phyloP scores from a whole-genome alignment of 2,329 filamentous ascomycete species.

The Fusarium concolor region DNA sequence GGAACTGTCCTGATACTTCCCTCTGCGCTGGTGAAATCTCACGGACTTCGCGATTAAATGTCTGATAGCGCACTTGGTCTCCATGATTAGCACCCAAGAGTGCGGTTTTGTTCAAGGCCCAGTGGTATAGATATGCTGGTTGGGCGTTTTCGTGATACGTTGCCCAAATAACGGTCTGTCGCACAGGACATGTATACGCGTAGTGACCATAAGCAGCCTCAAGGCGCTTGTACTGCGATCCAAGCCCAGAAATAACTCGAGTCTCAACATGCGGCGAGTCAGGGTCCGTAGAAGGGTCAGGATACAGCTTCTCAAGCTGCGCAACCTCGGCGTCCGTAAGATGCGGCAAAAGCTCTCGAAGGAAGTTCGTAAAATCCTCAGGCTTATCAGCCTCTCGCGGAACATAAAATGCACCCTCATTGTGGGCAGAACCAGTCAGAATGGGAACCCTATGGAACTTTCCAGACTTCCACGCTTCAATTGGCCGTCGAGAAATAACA shows the following conservation, averaged over 20 bases:
- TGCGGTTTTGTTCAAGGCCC: conserved; percentile 46
- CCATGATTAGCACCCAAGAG: conserved; percentile 42
- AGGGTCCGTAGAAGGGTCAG: conserved; percentile 32
- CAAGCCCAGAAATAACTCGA: conserved; percentile 22
- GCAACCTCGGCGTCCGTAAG: conserved; percentile 28
- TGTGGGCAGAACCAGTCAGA: conserved; percentile 46
- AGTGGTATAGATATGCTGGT: conserved; percentile 48
- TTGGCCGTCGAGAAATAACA: conserved; percentile 47
- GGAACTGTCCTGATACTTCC: conserved; percentile 36
- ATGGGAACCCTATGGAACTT: conserved; percentile 50
- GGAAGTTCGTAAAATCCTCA: conserved; percentile 45
- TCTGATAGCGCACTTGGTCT: conserved; percentile 49
- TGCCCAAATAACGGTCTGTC: conserved; percentile 41
- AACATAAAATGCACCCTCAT: conserved; percentile 49
- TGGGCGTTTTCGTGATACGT: conserved; percentile 36
- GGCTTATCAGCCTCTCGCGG: conserved; percentile 31
- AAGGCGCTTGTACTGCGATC: conserved; percentile 36
- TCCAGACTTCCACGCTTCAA: conserved; percentile 50
- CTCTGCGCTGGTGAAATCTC: conserved; percentile 50
- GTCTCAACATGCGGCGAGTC: conserved; percentile 35
- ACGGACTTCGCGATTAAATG: conserved; percentile 53
- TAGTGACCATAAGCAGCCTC: conserved; percentile 43
- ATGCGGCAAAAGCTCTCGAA: conserved; percentile 44
- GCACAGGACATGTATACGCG: conserved; percentile 40
- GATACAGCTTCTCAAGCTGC: conserved; percentile 35